Conservation (phyloP, 305 asterid species). For the Fraxinus sp. region DNA sequence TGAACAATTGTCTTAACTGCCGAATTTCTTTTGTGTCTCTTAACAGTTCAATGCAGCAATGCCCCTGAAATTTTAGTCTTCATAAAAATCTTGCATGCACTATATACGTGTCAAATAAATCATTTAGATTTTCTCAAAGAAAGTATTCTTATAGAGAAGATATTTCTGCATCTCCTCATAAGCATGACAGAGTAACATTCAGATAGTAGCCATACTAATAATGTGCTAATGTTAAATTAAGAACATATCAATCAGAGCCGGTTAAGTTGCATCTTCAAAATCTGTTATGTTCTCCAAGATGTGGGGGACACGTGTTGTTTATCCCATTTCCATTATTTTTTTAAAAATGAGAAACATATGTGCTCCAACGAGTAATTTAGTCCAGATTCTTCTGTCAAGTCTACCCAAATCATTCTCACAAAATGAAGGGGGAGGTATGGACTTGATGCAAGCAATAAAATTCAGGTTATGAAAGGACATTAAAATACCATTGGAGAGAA, state of each 20-base stretch:
- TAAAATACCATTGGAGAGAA: constrained; percentile 61
- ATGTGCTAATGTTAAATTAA: not conserved
- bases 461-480: not conserved
- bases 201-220: not conserved
- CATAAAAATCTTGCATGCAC: not conserved
- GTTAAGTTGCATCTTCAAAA: not conserved
- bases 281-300: not conserved
- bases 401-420: not conserved
- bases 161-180: not conserved
- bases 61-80: not conserved
- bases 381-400: not conserved
- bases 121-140: not conserved
- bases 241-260: not conserved
- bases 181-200: not conserved
- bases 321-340: not conserved
- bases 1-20: not conserved
- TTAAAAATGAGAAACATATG: not conserved
- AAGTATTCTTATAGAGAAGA: not conserved
- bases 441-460: not conserved
- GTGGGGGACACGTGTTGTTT: not conserved
- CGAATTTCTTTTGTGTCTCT: not conserved
- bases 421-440: not conserved
- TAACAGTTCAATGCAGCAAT: not conserved
- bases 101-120: not conserved
- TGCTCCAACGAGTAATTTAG: not conserved